Conservation (phyloP, 345 rosid species). For the Rhodamnia argentea region DNA sequence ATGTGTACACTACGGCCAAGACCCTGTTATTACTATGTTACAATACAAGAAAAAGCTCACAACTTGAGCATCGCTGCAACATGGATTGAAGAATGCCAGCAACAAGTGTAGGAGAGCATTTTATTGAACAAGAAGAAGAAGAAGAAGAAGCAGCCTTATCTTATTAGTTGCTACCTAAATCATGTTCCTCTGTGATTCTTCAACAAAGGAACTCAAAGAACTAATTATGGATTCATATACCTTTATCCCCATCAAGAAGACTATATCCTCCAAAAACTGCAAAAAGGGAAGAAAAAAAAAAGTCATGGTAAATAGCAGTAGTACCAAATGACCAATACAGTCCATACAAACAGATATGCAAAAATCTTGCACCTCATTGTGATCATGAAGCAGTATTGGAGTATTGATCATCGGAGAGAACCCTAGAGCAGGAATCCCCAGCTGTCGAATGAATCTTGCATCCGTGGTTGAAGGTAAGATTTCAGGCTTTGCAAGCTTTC, state of each 20-base stretch:
- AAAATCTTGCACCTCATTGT: constrained; percentile 54
- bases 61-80: not conserved
- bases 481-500: constrained; percentile 74
- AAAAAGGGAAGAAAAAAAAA: not conserved
- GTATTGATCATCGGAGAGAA: constrained; percentile 87
- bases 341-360: not conserved
- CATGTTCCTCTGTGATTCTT: constrained; percentile 16
- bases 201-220: constrained; percentile 53
- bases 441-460: constrained; percentile 46
- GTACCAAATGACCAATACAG: not conserved
- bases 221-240: constrained; percentile 68
- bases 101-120: not conserved
- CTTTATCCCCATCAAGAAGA: constrained; percentile 70
- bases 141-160: not conserved
- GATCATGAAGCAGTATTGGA: constrained; percentile 80
- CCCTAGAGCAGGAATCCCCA: constrained; percentile 72
- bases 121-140: not conserved
- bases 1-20: not conserved
- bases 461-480: constrained; percentile 87
- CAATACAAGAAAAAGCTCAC: not conserved
- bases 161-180: not conserved
- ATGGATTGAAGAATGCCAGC: not conserved
- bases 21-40: not conserved
- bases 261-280: constrained; percentile 62
- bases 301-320: not conserved